Evolutionary conservation across 352 stramenopile genomes (phyloP), one percentile per base, ranked within the genome.

Genomic region (Phytophthora litchii): DNA sequence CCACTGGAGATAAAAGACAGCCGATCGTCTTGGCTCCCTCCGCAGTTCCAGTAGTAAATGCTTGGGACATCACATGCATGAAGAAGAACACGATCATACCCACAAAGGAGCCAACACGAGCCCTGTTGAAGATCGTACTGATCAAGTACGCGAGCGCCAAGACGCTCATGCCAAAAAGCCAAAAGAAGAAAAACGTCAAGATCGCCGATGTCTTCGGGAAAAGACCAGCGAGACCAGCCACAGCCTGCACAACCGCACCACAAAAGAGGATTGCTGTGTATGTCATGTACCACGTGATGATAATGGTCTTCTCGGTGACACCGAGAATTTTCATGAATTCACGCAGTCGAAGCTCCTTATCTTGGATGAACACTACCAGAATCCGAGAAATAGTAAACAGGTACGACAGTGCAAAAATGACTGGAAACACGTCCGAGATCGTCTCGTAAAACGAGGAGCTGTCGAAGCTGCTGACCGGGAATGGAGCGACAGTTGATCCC

Each of bases 301-400:
- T 67, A 45, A 92, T 91, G n/a, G 62, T 67, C 12, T 54, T 70
- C 44, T 92, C 80, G 8, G 67, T 94, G 20, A 98, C 77, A 13
- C 95, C 94, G 54, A 98, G 86, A 41, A 87, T 83, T 63, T 93
- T 92, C 71, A 98, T 94, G 36, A 81, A 82, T 60, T 98, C 93
- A 16, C 92, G 89, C 36, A 94, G 74, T 1, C 86, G 76, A 4
- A 76, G 77, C 57, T 98, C 92, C 37, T 97, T 97, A 64, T 98
- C 93, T n/a, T 76, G 60, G 17, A 98, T 94, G 47, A 98, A 74
- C 16, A 79, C 66, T 6, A 91, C 69, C 36, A 97, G 62, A 23
- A 97, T 78, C 3, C 79, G 71, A 6, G 88, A 96, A 5, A 95
- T 79, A 5, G 88, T 83, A 63, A 92, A 95, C 32, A 98, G 52